Evolutionary conservation across 2,329 filamentous ascomycete genomes (phyloP), one percentile per base, ranked within the genome.

Genomic region (Drechmeria coniospora): DNA sequence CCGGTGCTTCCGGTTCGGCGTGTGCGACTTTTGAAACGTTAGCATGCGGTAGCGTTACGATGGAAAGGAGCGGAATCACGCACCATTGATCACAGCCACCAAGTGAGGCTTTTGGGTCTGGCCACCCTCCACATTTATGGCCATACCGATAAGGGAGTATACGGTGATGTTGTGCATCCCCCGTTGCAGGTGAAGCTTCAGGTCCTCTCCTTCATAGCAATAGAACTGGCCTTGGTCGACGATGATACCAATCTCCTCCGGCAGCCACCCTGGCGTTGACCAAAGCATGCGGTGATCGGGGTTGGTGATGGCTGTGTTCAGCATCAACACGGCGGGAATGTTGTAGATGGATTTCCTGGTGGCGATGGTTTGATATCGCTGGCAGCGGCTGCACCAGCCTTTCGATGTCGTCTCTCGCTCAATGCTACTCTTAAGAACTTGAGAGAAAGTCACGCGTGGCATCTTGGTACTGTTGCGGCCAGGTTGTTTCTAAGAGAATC

Each of bases 351-450:
- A 80, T 46, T 92, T 92, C 34, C 81, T 69, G 13, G 83, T 92
- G 8, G 77, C 72, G 28, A 95, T 72, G 29, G 79, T 79, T 50
- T 93, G 84, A 49, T 98, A 95, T 15, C 83, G 71, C 39, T 84
- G 79, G 48, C 92, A 98, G 44, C 78, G 74, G 38, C 78, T 78
- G 48, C 90, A 98, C 86, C 86, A 98, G 6, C 90, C 90, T 42
- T 87, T 74, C 24, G 80, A 84, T 25, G 81, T 82, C 8, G 80
- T 79, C 49, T 94, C 83, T 29, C 83, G 68, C 53, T 95, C 87
- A 17, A 98, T 77, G 37, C 84, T 93, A 28, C 74, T 74, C 50
- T 94, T 93, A n/a, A 98, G 59, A 25, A 94, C 74, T 44, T 90
- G 80, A 1, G 84, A 92, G 49, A 98, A 98, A 28, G 66, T 81